Evolutionary conservation across 805 yeast species (phyloP), one percentile per base, ranked within the genome.

Genomic region (Hanseniaspora clermontiae): DNA sequence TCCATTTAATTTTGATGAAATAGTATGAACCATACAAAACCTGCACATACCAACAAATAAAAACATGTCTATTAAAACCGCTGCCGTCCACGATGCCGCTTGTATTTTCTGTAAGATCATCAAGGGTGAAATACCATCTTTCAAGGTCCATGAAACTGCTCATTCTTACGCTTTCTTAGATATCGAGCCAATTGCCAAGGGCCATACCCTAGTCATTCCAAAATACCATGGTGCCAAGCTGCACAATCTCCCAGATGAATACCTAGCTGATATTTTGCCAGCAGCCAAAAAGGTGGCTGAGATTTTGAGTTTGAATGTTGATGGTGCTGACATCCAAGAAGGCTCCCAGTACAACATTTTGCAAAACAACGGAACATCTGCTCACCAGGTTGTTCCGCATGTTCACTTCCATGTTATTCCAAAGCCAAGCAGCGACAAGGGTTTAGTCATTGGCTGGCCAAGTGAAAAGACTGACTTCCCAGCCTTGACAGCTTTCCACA

Each of bases 341-440:
- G 87, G 88, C 19, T 75, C 71, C 51, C 95, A 95, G 47, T 91
- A 91, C 77, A 91, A 91, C 67, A 68, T 91, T 20, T 74, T 91
- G 61, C 97, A 90, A 70, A 93, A 91, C 76, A 93, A 91, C 63
- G 97, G 97, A 51, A 73, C 87, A 67, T 82, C 90, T 65, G 98
- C 97, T 12, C 97, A 93, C 67, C 98, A 91, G 73, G 84, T 78
- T 57, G 97, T 93, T 57, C 93, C 86, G 62, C 98, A 91, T 68
- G 97, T 93, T 58, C 98, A 91, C 69, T 86, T 93, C 78, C 98
- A 91, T 69, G 80, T 91, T 69, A 91, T 91, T 67, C 98, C 98
- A 51, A 91, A 91, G 77, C 77, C 77, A 58, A 83, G 82, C 63
- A 73, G 70, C 1, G 76, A 77, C 43, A 74, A 90, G 19, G 98